phyloP scores from a whole-genome alignment of 2,329 filamentous ascomycete genomes.

The Ceratocystiopsis brevicomis region DNA sequence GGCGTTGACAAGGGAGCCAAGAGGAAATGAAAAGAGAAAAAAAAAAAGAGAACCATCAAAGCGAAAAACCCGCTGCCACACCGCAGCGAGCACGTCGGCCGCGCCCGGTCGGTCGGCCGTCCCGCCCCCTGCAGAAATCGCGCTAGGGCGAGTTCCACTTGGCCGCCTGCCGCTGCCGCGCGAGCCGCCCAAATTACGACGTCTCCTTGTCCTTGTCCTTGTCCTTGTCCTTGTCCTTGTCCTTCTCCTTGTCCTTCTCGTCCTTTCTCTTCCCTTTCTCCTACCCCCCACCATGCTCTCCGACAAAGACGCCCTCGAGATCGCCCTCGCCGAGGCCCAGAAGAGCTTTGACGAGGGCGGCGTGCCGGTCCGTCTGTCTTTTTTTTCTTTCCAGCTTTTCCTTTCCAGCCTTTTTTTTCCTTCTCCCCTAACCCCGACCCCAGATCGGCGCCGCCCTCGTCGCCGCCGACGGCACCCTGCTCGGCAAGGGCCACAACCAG shows the following conservation, averaged over 20 bases:
- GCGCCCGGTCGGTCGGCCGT: too few relatives aligned
- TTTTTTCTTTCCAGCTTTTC: neutral
- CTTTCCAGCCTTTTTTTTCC: neutral
- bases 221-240: neutral
- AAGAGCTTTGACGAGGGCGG: conserved; percentile 27
- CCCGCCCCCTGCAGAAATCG: too few relatives aligned
- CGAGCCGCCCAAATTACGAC: too few relatives aligned
- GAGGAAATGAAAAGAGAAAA: too few relatives aligned
- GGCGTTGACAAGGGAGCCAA: too few relatives aligned
- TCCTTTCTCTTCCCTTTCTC: neutral
- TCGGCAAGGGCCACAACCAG: conserved; percentile 59
- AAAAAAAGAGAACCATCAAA: too few relatives aligned
- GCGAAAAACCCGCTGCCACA: too few relatives aligned
- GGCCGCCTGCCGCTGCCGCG: too few relatives aligned
- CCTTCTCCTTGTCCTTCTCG: neutral
- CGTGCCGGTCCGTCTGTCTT: conserved; percentile 21
- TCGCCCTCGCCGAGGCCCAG: conserved; percentile 28
- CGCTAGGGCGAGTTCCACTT: too few relatives aligned
- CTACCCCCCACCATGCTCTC: conserved; percentile 1
- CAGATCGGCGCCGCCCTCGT: conserved; percentile 41
- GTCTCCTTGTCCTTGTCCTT: neutral
- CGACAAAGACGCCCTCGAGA: conserved; percentile 10
- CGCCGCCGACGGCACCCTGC: conserved; percentile 47
- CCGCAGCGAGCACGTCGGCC: too few relatives aligned
- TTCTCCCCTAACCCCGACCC: neutral